These are phyloP conservation scores for Aspergillus avenaceus DNA, from an alignment of 495 filamentous ascomycete species.

Conservation along the genomic window DNA sequence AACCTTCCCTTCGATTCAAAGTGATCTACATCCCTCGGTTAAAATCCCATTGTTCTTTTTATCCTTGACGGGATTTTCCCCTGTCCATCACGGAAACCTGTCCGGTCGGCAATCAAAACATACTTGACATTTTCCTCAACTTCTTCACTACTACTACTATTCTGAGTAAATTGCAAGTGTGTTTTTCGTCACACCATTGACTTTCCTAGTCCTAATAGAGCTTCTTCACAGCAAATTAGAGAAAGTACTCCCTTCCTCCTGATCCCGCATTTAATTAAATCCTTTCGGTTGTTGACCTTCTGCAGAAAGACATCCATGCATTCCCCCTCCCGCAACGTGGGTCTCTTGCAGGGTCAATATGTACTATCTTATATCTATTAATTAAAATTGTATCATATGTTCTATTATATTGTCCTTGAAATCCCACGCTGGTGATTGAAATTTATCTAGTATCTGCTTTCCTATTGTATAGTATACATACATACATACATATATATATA, in stretches of 20 bases:
- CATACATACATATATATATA: conserved; percentile 1
- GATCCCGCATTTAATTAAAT: neutral
- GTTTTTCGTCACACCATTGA: neutral
- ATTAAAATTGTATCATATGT: too few species aligned
- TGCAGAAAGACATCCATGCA: too few species aligned
- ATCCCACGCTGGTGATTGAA: too few species aligned
- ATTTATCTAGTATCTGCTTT: too few species aligned
- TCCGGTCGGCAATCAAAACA: conserved; percentile 6
- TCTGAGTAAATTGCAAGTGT: neutral
- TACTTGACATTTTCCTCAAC: neutral
- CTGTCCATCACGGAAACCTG: conserved; percentile 14
- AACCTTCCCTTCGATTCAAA: neutral
- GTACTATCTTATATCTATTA: too few species aligned
- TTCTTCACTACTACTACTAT: too few species aligned
- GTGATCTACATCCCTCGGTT: neutral
- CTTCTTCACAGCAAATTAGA: neutral
- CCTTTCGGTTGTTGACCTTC: too few species aligned
- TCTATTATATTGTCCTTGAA: too few species aligned
- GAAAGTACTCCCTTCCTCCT: neutral
- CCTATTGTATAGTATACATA: conserved; percentile 5
- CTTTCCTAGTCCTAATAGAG: neutral
- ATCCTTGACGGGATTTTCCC: conserved; percentile 15
- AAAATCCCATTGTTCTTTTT: neutral
- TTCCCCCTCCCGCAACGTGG: too few species aligned
- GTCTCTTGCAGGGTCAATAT: too few species aligned